Conservation (phyloP, 352 stramenopile species). For the Globisporangium middletonii region DNA sequence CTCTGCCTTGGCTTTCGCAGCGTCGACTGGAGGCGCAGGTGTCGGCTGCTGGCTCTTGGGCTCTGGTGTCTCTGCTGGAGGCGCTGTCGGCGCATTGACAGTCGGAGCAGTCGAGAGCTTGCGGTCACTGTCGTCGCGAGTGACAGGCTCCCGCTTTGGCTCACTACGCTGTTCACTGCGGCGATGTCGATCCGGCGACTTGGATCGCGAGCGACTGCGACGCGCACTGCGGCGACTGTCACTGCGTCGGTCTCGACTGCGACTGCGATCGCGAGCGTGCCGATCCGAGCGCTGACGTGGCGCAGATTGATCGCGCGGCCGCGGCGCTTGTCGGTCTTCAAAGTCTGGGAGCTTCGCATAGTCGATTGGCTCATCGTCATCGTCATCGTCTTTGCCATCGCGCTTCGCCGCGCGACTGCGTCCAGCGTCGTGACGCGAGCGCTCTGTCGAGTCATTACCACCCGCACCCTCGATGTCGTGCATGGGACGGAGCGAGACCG, state of each 20-base stretch:
- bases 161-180: constrained; percentile 3
- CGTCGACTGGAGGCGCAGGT: neutral
- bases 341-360: constrained; percentile 74
- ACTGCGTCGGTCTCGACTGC: constrained; percentile 17
- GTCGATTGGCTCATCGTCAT: constrained; percentile 70
- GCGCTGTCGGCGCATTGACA: neutral
- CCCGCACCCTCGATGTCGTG: constrained; percentile 4
- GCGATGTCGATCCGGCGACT: constrained; percentile 7
- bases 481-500: constrained; percentile 26
- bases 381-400: constrained; percentile 17
- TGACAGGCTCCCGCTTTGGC: neutral
- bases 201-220: constrained; percentile 20
- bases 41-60: neutral
- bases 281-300: neutral
- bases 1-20: constrained; percentile 23
- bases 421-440: neutral
- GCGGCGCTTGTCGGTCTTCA: constrained; percentile 29
- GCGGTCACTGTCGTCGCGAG: neutral
- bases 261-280: constrained; percentile 25
- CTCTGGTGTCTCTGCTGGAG: neutral
- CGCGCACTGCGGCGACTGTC: constrained; percentile 14
- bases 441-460: constrained; percentile 7
- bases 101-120: neutral
- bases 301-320: neutral
- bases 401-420: neutral